Evolutionary conservation across 192 early-diverging fungal species (phyloP), one percentile per base, ranked within the genome.

Genomic region (Cetraspora pellucida): DNA sequence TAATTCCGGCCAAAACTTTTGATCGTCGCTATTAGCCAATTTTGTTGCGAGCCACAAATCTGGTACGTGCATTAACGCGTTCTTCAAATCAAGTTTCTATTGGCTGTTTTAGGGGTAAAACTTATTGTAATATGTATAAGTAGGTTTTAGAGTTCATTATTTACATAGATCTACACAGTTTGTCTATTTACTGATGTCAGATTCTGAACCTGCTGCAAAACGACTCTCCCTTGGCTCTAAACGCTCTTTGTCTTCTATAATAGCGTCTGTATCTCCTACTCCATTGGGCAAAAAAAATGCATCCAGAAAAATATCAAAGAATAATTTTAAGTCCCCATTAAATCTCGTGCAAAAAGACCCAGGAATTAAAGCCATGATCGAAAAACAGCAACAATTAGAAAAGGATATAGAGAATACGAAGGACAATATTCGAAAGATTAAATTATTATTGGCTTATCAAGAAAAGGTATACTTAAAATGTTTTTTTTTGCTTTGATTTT

Each of bases 201-300:
- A 30, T 37, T 64, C 61, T 64, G 61, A 64, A 31, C 61, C 25
- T 37, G 45, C 19, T 25, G 21, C 67, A 70, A 70, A 70, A 44
- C 31, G 43, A 23, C 6, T 44, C 14, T 44, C 66, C n/a, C 30
- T 23, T 47, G 43, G 44, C 1, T 21, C 21, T 23, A 64, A 28
- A 43, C 68, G 68, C 10, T 47, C 45, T 27, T 28, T 71, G 68
- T 11, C 68, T 10, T 71, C 68, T 52, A 52, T 71, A 71, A 71
- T 71, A 52, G 4, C 47, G 47, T 50, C n/a, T 3, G 10, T 46
- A 37, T 54, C 16, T n/a, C 46, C 30, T 37, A 37, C 19, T 37
- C 37, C 69, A 31, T 71, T 31, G 46, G 23, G 25, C 17, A 71
- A 47, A 25, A 54, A 52, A 54, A 27, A 37, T 2, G 37, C 49